Percentiles rank a stretch among this genome's conserved stretches.
Evolutionary conservation across 2,329 filamentous ascomycete genomes (phyloP).

Genomic region (Lojkania enalia): DNA sequence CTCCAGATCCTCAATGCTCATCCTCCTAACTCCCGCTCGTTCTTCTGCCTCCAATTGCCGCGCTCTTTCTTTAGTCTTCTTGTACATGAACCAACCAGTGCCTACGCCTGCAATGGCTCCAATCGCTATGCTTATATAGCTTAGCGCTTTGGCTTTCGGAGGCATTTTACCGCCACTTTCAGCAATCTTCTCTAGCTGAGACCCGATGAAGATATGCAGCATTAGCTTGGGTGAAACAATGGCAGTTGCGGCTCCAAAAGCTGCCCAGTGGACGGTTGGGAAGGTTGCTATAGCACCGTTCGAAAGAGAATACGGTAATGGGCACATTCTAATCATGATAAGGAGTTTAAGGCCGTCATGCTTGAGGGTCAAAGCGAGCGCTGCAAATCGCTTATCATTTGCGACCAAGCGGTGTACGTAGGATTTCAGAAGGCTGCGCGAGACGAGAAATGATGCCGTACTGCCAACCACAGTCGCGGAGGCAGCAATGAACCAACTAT

Average conservation of each 20-base stretch:
- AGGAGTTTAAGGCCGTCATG: slow-evolving; percentile 87
- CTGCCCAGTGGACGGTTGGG: slow-evolving; percentile 75
- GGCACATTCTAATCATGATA: slow-evolving; percentile 89
- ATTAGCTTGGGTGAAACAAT: slow-evolving; percentile 83
- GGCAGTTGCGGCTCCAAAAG: slow-evolving; percentile 81
- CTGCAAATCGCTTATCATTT: slow-evolving; percentile 83
- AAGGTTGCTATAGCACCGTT: slow-evolving; percentile 96
- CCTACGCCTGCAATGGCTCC: slow-evolving; percentile 71
- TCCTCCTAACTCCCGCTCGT: slow-evolving; percentile 38
- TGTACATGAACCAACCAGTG: slow-evolving; percentile 86
- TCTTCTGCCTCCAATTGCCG: slow-evolving; percentile 53
- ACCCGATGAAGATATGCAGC: slow-evolving; percentile 90
- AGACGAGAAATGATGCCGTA: slow-evolving; percentile 77
- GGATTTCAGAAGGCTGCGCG: slow-evolving; percentile 73
- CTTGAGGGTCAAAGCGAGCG: slow-evolving; percentile 83
- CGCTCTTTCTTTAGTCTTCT: slow-evolving; percentile 57
- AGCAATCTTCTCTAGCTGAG: slow-evolving; percentile 78
- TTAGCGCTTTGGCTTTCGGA: slow-evolving; percentile 73
- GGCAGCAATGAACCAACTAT: slow-evolving; percentile 81
- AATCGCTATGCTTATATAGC: slow-evolving; percentile 78
- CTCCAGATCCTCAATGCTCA: slow-evolving; percentile 41
- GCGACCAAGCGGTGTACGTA: slow-evolving; percentile 83
- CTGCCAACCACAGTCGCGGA: slow-evolving; percentile 78
- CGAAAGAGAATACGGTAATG: slow-evolving; percentile 86
- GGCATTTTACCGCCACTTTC: slow-evolving; percentile 85